Evolutionary conservation across 805 yeast genomes (phyloP), one percentile per base, ranked within the genome.

Genomic region (Metschnikowia vanudenii): DNA sequence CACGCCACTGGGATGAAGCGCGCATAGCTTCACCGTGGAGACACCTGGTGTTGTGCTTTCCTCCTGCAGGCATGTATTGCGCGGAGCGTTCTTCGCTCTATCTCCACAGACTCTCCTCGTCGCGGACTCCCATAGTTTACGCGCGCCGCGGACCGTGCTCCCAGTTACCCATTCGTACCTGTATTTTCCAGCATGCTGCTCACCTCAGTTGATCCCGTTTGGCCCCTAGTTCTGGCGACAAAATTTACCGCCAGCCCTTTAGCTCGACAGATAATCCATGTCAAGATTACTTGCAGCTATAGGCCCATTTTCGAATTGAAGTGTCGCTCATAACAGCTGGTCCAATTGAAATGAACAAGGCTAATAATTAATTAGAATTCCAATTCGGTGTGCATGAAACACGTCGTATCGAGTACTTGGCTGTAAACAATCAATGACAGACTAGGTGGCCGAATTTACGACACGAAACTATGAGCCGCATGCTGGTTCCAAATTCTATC

Each of bases 71-170:
- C 10, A 5, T 30, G 22, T 4, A 32, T 39, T 36, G 42, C 32
- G 46, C 38, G 41, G 22, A 30, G 41, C 45, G 49, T 29, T 45
- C 47, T 40, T 37, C 50, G 18, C 41, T 38, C 45, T 20, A 41
- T 47, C 55, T 47, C 50, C 52, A 22, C 35, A 37, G 33, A 20
- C 45, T 45, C 52, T 41, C 51, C 49, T 45, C 46, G 44, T 47
- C 52, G 40, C 49, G 22, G 33, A 41, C 33, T 45, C 51, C 50
- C 46, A 41, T 17, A 51, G 44, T 52, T 22, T 51, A 52, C 54
- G 47, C 56, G 55, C 50, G 49, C 40, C 20, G 39, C 16, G 18
- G 16, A 9, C 20, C 45, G 50, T 37, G 34, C 54, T 40, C 18
- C 2, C 5, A 41, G 35, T 45, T 53, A 53, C 57, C 30, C 37